A percentile compares a stretch with the other conserved stretches of the same genome.
phyloP scores from a whole-genome alignment of 225 moss, liverwort and hornwort species.

The Sphagnum contortum region DNA sequence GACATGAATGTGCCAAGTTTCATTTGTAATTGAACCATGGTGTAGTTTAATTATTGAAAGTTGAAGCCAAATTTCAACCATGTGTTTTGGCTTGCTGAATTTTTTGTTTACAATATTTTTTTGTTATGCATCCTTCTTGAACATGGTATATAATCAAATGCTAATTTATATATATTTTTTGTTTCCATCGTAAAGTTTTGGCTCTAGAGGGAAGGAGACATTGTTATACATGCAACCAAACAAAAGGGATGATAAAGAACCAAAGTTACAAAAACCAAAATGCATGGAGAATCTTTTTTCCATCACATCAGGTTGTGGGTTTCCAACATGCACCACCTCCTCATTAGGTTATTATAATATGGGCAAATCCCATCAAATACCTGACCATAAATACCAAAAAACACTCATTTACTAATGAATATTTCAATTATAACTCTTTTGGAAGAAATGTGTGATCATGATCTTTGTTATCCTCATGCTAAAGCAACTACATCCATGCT shows the following conservation, averaged over 20 bases:
- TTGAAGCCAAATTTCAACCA: no score
- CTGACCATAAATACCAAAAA: slow-evolving; percentile 86
- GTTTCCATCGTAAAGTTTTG: background rate
- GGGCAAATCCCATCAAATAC: slow-evolving; percentile 45
- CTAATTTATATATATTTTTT: slow-evolving; percentile 15
- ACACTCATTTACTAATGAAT: slow-evolving; percentile 58
- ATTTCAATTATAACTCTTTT: no score
- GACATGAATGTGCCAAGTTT: no score
- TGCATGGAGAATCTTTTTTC: slow-evolving; percentile 28
- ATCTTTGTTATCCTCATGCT: no score
- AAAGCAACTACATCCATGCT: no score
- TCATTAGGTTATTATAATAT: slow-evolving; percentile 47
- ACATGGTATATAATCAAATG: slow-evolving; percentile 4
- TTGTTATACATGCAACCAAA: slow-evolving; percentile 31
- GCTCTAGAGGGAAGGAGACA: slow-evolving; percentile 69
- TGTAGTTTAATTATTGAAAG: no score
- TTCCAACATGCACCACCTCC: slow-evolving; percentile 45
- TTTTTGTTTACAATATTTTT: no score
- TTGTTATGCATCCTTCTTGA: slow-evolving; percentile 1
- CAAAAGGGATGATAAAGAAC: slow-evolving; percentile 53
- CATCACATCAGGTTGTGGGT: slow-evolving; percentile 23
- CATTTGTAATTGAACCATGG: no score
- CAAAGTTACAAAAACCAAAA: slow-evolving; percentile 39
- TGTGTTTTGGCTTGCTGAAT: no score
- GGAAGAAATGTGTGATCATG: no score